Evolutionary conservation across 1,284 basidiomycete genomes (phyloP), one percentile per base, ranked within the genome.

Genomic region (Coniferiporia weirii): DNA sequence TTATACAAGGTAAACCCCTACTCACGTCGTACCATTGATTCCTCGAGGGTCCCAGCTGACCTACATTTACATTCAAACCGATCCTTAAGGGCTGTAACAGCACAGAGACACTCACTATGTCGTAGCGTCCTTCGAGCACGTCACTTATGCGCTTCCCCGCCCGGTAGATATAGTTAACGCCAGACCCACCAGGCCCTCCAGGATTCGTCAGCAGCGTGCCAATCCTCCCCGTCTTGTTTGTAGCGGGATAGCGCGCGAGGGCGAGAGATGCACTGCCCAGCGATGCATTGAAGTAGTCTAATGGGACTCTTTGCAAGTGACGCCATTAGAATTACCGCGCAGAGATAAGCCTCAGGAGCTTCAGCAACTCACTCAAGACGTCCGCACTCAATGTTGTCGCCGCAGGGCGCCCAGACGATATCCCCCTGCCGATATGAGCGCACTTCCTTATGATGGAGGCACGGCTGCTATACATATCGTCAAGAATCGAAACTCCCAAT

Each of bases 21-120:
- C 63, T 54, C 46, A 68, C 67, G 56, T 64, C 4, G 67, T 65
- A 27, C 61, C 60, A 46, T 69, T 69, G 34, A 69, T 64, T 4
- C 67, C 67, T 10, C 67, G 62, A 38, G 67, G 67, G 54, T 69
- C 66, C 67, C 67, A 69, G 27, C 67, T 68, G 20, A 68, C 66
- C 66, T 68, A 44, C 17, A n/a, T 13, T 7, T 43, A 20, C 7
- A 52, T 44, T 20, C 46, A 44, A 38, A 36, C 3, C 27, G 20
- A 34, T 35, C 22, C n/a, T 22, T 45, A 4, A 38, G 34, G 17
- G 13, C 19, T 22, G 48, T 38, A 13, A 19, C 7, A n/a, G n/a
- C n/a, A 46, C 19, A 8, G 43, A 15, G 27, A 19, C 34, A 53
- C 61, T 40, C 27, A 61, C 67, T 43, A 64, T 64, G 47, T 65